Percentiles rank a stretch among this genome's conserved stretches.
phyloP scores from a whole-genome alignment of 106 monocot genomes.

The Apostasia ramifera region DNA sequence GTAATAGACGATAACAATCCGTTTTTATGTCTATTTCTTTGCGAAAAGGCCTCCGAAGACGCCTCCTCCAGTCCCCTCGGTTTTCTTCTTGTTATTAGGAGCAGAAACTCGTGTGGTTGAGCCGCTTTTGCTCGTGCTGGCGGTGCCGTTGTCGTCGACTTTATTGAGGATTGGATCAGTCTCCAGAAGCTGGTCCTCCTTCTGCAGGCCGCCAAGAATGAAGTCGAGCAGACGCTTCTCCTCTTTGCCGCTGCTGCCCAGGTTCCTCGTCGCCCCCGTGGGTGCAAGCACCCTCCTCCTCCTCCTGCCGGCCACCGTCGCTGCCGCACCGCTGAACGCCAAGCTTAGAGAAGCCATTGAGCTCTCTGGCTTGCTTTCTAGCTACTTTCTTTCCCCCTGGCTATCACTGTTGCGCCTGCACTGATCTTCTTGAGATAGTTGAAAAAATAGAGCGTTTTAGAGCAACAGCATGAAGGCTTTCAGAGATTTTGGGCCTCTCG shows the following conservation, averaged over 20 bases:
- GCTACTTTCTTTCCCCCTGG: neutral
- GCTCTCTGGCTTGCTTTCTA: neutral
- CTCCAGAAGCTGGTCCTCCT: slow-evolving; percentile 19
- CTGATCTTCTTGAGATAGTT: neutral
- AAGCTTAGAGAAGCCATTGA: slow-evolving; percentile 19
- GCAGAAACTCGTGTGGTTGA: slow-evolving; percentile 7
- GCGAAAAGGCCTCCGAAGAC: slow-evolving; percentile 15
- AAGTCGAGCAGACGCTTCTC: slow-evolving; percentile 10
- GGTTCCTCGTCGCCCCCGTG: slow-evolving; percentile 1
- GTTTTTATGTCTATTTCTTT: neutral
- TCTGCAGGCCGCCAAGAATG: slow-evolving; percentile 11
- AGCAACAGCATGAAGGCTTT: neutral
- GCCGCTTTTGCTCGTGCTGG: neutral
- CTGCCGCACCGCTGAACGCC: slow-evolving; percentile 11
- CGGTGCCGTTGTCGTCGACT: neutral
- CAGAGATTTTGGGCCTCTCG: neutral
- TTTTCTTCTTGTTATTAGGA: slow-evolving; percentile 10
- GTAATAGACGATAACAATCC: no score
- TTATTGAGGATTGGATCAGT: slow-evolving; percentile 24
- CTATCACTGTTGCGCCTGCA: neutral
- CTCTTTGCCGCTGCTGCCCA: slow-evolving; percentile 1
- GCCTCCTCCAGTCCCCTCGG: neutral
- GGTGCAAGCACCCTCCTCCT: slow-evolving; percentile 4
- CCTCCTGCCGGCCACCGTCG: neutral
- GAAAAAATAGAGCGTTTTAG: neutral